Conservation (phyloP, 2,329 filamentous ascomycete species). For the Fusarium sp. region DNA sequence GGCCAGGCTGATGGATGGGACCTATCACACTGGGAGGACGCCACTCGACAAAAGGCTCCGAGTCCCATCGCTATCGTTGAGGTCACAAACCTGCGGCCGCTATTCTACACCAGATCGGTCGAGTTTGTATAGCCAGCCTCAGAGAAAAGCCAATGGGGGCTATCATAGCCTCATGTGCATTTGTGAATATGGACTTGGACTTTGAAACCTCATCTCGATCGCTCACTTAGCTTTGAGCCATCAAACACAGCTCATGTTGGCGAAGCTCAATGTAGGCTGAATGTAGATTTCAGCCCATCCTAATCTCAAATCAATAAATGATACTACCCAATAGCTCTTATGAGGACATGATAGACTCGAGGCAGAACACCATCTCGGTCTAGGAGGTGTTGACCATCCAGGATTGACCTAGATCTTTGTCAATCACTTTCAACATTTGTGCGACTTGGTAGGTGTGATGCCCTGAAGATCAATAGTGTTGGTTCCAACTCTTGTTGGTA, state of each 20-base stretch:
- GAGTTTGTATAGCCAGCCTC: conserved; percentile 1
- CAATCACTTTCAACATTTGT: conserved; percentile 15
- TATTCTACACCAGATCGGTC: conserved; percentile 15
- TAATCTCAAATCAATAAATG: neutral
- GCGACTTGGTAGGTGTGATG: conserved; percentile 17
- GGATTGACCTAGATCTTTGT: neutral
- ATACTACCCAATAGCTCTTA: neutral
- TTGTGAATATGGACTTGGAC: neutral
- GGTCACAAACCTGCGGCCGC: conserved; percentile 21
- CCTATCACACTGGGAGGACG: conserved; percentile 33
- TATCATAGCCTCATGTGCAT: neutral
- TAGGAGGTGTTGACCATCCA: conserved; percentile 1
- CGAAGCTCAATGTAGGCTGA: no score
- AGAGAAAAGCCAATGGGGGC: neutral
- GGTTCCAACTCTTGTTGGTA: neutral
- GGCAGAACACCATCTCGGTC: neutral
- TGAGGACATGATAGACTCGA: neutral
- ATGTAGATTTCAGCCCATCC: no score
- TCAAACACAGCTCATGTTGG: neutral
- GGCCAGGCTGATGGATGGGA: conserved; percentile 38
- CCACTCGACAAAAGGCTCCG: conserved; percentile 36
- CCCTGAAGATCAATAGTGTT: conserved; percentile 9
- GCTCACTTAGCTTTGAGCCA: neutral
- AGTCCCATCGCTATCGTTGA: conserved; percentile 8
- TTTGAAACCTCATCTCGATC: neutral